phyloP scores from a whole-genome alignment of 2,329 filamentous ascomycete genomes.

The Fusarium clavum region DNA sequence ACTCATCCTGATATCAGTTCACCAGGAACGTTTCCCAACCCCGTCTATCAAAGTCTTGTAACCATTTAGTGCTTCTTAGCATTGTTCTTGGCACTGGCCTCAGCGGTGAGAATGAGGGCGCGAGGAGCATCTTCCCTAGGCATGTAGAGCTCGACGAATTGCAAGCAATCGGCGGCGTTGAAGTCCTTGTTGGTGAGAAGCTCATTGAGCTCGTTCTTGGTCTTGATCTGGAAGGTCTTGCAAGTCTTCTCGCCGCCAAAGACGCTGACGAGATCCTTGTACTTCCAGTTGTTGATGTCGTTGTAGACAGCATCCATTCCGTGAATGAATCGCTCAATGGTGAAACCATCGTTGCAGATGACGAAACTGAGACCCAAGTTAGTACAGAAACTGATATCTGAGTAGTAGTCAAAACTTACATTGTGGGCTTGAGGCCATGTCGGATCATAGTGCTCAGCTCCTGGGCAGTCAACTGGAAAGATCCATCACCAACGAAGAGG shows the following conservation, averaged over 20 bases:
- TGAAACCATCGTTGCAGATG: conserved; percentile 89
- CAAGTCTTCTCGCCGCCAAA: conserved; percentile 74
- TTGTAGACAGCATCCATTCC: conserved; percentile 85
- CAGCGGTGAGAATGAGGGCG: conserved; percentile 75
- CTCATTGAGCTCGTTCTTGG: conserved; percentile 73
- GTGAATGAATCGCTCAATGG: conserved; percentile 90
- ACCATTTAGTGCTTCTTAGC: conserved; percentile 54
- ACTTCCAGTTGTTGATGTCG: conserved; percentile 81
- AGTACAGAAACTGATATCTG: conserved; percentile 14
- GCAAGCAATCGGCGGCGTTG: conserved; percentile 63
- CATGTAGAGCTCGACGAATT: conserved; percentile 88
- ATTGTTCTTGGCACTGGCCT: conserved; percentile 77
- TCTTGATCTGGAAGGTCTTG: conserved; percentile 75
- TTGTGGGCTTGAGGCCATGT: conserved; percentile 78
- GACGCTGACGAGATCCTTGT: conserved; percentile 72
- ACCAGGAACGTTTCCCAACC: conserved; percentile 22
- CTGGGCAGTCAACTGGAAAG: conserved; percentile 85
- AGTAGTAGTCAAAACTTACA: conserved; percentile 63
- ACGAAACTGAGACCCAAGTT: conserved; percentile 68
- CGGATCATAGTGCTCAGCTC: conserved; percentile 87
- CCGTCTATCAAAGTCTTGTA: conserved; percentile 15
- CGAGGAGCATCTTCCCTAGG: conserved; percentile 81
- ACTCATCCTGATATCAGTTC: conserved; percentile 26
- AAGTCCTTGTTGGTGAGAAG: conserved; percentile 75
- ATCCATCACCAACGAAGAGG: conserved; percentile 90